Conservation (phyloP, 106 monocot species). For the Acanthochlamys bracteata region DNA sequence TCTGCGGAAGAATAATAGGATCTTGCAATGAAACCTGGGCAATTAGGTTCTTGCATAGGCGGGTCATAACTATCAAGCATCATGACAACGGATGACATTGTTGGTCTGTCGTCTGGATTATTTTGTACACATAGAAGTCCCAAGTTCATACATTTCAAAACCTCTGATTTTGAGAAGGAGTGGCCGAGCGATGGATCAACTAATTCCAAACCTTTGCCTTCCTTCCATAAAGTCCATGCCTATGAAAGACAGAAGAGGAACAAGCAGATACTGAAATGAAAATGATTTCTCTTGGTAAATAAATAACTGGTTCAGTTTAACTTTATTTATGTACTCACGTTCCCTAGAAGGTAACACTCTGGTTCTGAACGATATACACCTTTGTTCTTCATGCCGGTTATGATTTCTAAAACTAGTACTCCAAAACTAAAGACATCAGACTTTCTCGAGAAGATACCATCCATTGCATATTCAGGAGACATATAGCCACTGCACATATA, state of each 20-base stretch:
- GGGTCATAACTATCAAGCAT: conserved; percentile 10
- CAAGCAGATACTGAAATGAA: background rate
- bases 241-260: background rate
- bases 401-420: conserved; percentile 26
- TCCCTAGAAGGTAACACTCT: background rate
- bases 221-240: conserved; percentile 35
- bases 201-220: conserved; percentile 12
- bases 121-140: conserved; percentile 21
- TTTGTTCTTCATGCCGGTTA: conserved; percentile 23
- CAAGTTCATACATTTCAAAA: conserved; percentile 3
- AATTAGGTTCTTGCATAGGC: background rate
- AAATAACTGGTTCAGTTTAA: background rate
- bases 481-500: conserved; percentile 29
- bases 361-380: background rate
- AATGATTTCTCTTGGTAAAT: background rate
- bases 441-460: conserved; percentile 26
- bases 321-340: conserved; percentile 10
- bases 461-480: conserved; percentile 33
- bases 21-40: conserved; percentile 7
- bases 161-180: background rate
- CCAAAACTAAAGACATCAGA: conserved; percentile 35
- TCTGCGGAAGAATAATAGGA: no score
- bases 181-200: conserved; percentile 10
- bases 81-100: background rate
- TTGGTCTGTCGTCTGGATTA: conserved; percentile 9